Evolutionary conservation across 352 stramenopile species (phyloP), one percentile per base, ranked within the genome.

Genomic region (Globisporangium lucens): DNA sequence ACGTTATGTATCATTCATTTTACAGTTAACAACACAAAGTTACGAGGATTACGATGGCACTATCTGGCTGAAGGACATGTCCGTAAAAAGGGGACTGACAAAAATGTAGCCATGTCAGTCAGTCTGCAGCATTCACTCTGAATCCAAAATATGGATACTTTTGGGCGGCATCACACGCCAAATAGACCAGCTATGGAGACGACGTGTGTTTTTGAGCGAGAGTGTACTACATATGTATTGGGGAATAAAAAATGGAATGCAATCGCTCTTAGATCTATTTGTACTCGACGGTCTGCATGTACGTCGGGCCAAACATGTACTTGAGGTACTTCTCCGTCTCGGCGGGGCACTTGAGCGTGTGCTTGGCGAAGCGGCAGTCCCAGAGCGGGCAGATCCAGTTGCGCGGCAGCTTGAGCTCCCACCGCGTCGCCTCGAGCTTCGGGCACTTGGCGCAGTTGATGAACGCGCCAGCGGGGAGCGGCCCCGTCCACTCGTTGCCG

Each of bases 321-420:
- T 57, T 6, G 5, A 81, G 30, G 47, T 77, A 79, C 61, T 73
- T 56, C 33, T 63, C 49, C 1, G 61, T 30, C 22, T 77, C 52
- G 7, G 60, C 43, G 3, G 71, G 74, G 30, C 74, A 77, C 30
- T 66, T 68, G 15, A 77, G 47, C 12, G 62, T 65, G 8, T 63
- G 59, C 10, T 59, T 68, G 13, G 52, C 74, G 53, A 75, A 77
- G 30, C 30, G 49, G n/a, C 73, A 79, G 35, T 43, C 20, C 22
- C 46, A 27, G 27, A 79, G 62, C 15, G 73, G 70, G 41, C 70
- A 79, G 56, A 79, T 62, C 74, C 70, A 79, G 22, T 63, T 56
- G 61, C 65, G 57, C 33, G 56, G 57, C 15, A 77, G 52, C 30
- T 77, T 59, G 56, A 79, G 72, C 27, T 64, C 47, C 63, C 53